These are phyloP conservation scores for Daldinia sp. DNA, from an alignment of 2,329 filamentous ascomycete genomes.

Conservation along the genomic window DNA sequence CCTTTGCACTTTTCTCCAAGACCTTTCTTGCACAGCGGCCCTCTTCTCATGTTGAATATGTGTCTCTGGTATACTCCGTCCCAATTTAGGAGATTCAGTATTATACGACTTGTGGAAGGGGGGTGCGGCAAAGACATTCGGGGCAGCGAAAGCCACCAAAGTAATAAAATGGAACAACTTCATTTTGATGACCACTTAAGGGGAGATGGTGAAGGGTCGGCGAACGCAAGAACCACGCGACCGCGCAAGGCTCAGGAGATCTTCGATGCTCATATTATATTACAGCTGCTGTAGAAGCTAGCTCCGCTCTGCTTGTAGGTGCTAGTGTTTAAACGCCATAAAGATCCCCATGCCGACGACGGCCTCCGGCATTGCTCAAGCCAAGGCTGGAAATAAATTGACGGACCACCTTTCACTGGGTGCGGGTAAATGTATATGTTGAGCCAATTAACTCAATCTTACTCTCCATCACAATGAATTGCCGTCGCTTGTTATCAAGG, in stretches of 20 bases:
- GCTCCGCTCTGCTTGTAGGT: conserved; percentile 29
- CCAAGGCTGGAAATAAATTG: conserved; percentile 39
- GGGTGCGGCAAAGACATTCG: conserved; percentile 39
- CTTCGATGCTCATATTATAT: conserved; percentile 29
- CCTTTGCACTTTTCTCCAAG: conserved; percentile 44
- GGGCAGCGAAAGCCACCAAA: conserved; percentile 32
- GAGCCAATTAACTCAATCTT: conserved; percentile 25
- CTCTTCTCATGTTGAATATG: conserved; percentile 47
- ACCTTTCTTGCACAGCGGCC: conserved; percentile 36
- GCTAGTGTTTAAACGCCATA: conserved; percentile 23
- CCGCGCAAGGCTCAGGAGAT: conserved; percentile 11
- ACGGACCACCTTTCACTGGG: conserved; percentile 31
- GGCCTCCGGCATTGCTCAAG: conserved; percentile 32
- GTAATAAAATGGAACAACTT: conserved; percentile 38
- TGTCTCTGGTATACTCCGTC: conserved; percentile 43
- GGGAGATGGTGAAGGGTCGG: conserved; percentile 11
- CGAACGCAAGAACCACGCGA: conserved; percentile 16
- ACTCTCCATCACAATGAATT: conserved; percentile 11
- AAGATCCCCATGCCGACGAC: conserved; percentile 31
- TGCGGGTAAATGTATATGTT: conserved; percentile 37
- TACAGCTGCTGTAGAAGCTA: conserved; percentile 9
- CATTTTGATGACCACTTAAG: conserved; percentile 34
- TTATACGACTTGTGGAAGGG: conserved; percentile 24
- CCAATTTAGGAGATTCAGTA: conserved; percentile 17
- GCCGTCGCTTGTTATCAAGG: conserved; percentile 1